A percentile compares a stretch with the other conserved stretches of the same genome.
Conservation (phyloP, 768 basidiomycete species). For the Termitomyces bulborhizus region DNA sequence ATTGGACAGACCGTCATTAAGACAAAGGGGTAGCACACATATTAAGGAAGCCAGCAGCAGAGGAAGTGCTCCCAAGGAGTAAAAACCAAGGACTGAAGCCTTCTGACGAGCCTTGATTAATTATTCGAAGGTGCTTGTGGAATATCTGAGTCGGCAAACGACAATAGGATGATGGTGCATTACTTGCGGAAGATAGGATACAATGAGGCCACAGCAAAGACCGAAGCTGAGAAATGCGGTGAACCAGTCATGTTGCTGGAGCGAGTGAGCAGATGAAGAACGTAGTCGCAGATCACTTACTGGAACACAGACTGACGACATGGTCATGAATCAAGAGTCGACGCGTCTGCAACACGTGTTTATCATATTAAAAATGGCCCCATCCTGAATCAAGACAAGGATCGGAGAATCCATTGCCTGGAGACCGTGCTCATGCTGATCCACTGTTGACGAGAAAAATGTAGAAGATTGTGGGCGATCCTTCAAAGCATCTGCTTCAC, state of each 20-base stretch:
- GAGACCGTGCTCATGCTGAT: no score
- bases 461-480: no score
- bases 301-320: not conserved
- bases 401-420: no score
- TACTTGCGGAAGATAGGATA: slow-evolving; percentile 85
- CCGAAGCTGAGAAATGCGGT: slow-evolving; percentile 57
- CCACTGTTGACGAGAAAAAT: no score
- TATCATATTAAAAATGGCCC: not conserved
- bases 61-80: slow-evolving; percentile 80
- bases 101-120: slow-evolving; percentile 69
- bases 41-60: slow-evolving; percentile 80
- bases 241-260: slow-evolving; percentile 68
- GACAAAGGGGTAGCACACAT: slow-evolving; percentile 40
- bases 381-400: no score
- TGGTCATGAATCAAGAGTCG: not conserved
- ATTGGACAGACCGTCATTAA: not conserved
- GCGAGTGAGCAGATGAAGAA: not conserved
- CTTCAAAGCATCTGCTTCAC: no score
- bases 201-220: slow-evolving; percentile 65
- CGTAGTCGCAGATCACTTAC: not conserved
- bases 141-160: not conserved
- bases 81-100: slow-evolving; percentile 93
- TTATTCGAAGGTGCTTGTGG: slow-evolving; percentile 71
- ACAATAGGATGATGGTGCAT: slow-evolving; percentile 10
- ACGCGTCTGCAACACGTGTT: not conserved